Percentiles rank a stretch among this genome's conserved stretches.
Evolutionary conservation across 2,329 filamentous ascomycete species (phyloP).

Genomic region (Cladobotryum protrusum): DNA sequence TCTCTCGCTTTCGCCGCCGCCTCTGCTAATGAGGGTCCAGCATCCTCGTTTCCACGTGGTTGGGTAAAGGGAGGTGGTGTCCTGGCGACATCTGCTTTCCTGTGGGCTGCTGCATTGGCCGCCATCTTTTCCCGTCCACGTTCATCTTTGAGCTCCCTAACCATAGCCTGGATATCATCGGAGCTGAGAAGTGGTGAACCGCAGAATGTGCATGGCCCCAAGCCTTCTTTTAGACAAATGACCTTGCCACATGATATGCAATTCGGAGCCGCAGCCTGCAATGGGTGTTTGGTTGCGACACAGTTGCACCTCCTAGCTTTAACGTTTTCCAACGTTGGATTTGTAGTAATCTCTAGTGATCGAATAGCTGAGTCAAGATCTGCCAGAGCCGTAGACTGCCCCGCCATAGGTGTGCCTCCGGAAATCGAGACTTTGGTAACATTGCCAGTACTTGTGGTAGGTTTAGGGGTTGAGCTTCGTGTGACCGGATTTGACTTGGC

Average conservation of each 20-base stretch:
- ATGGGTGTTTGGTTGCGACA: conserved; percentile 78
- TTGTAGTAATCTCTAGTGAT: conserved; percentile 83
- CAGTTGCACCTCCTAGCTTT: conserved; percentile 73
- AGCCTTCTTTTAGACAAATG: conserved; percentile 86
- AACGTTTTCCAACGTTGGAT: conserved; percentile 56
- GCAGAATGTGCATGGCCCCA: conserved; percentile 93
- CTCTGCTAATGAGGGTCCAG: conserved; percentile 38
- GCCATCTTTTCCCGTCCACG: conserved; percentile 82
- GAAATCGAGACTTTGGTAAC: conserved; percentile 65
- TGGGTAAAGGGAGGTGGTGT: conserved; percentile 55
- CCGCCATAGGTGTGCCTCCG: conserved; percentile 76
- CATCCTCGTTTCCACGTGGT: conserved; percentile 30
- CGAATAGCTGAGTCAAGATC: conserved; percentile 78
- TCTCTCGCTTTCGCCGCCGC: conserved; percentile 64
- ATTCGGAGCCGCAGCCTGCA: conserved; percentile 88
- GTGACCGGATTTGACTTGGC: conserved; percentile 47
- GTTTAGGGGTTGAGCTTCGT: conserved; percentile 49
- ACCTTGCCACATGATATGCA: conserved; percentile 92
- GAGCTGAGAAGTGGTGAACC: conserved; percentile 63
- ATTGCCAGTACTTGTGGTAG: conserved; percentile 31
- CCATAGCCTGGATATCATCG: conserved; percentile 76
- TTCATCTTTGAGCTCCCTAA: conserved; percentile 75
- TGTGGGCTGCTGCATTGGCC: conserved; percentile 66
- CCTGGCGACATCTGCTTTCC: conserved; percentile 57
- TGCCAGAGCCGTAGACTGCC: conserved; percentile 65